These are phyloP conservation scores for Colletotrichum eleusines DNA, from an alignment of 2,329 filamentous ascomycete species.

Conservation along the genomic window DNA sequence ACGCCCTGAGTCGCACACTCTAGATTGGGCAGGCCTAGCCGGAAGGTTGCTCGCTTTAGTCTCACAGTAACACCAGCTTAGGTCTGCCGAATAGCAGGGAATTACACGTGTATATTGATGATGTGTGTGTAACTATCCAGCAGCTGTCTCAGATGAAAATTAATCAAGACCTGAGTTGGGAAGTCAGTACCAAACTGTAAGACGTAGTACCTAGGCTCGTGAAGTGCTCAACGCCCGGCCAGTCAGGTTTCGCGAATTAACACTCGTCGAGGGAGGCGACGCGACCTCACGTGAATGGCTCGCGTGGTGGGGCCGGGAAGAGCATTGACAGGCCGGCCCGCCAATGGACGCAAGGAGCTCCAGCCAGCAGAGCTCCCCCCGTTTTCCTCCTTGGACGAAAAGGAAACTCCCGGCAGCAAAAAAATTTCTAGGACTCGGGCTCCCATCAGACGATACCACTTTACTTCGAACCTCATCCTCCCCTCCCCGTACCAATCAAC, in stretches of 20 bases:
- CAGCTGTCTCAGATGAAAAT: too few species aligned
- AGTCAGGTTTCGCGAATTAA: slow-evolving; percentile 29
- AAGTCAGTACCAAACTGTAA: too few species aligned
- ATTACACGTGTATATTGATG: too few species aligned
- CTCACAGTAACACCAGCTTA: too few species aligned
- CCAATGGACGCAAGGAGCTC: slow-evolving; percentile 35
- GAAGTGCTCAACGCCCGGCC: background rate
- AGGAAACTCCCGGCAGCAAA: slow-evolving; percentile 41
- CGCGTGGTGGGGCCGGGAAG: slow-evolving; percentile 19
- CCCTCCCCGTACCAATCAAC: background rate
- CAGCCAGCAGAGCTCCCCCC: slow-evolving; percentile 28
- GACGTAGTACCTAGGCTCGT: too few species aligned
- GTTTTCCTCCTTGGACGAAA: slow-evolving; percentile 28
- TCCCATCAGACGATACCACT: slow-evolving; percentile 34
- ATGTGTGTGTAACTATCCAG: too few species aligned
- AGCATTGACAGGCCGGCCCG: slow-evolving; percentile 27
- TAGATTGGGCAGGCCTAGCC: too few species aligned
- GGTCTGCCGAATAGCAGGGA: too few species aligned
- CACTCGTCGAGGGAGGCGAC: slow-evolving; percentile 21
- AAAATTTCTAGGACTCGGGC: slow-evolving; percentile 35
- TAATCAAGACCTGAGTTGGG: too few species aligned
- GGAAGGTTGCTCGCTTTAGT: too few species aligned
- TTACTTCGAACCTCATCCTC: slow-evolving; percentile 21
- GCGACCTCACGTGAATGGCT: slow-evolving; percentile 31
- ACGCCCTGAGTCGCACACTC: too few species aligned